These are phyloP conservation scores for Aethionema arabicum DNA, from an alignment of 345 rosid species.

Conservation along the genomic window DNA sequence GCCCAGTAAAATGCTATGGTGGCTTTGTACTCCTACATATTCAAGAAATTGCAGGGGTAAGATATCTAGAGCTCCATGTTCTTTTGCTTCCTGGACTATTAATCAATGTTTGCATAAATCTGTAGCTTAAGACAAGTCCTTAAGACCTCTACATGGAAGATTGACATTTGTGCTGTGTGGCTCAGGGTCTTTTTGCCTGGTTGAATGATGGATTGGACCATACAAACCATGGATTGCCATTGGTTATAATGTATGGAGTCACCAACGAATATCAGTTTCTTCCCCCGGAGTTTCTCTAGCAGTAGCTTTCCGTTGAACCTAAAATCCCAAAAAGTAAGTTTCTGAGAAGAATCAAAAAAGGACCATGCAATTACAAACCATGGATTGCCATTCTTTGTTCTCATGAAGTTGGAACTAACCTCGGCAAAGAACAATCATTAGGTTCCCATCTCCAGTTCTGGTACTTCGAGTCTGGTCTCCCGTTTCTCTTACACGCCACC, in stretches of 20 bases:
- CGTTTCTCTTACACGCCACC: slow-evolving; percentile 70
- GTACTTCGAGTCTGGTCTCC: slow-evolving; percentile 71
- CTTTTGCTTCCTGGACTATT: slow-evolving; percentile 2
- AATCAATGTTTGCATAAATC: not conserved
- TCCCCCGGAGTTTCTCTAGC: slow-evolving; percentile 56
- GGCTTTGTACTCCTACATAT: slow-evolving; percentile 56
- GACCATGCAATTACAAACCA: not conserved
- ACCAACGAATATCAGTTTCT: slow-evolving; percentile 68
- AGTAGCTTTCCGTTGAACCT: slow-evolving; percentile 56
- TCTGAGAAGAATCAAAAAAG: not conserved
- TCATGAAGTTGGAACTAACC: slow-evolving; percentile 36
- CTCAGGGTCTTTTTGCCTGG: slow-evolving; percentile 43
- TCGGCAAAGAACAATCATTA: slow-evolving; percentile 77
- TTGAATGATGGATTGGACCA: slow-evolving; percentile 51
- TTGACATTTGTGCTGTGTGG: slow-evolving; percentile 37
- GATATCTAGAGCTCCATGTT: slow-evolving; percentile 1
- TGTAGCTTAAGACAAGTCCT: slow-evolving; percentile 5
- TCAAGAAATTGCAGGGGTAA: not conserved
- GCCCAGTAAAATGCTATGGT: slow-evolving; percentile 66
- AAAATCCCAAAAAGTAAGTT: slow-evolving; percentile 5
- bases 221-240: slow-evolving; percentile 69
- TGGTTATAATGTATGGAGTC: slow-evolving; percentile 65
- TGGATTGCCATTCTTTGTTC: not conserved
- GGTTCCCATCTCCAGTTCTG: slow-evolving; percentile 99
- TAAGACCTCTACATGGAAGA: slow-evolving; percentile 47